Evolutionary conservation across 2,329 filamentous ascomycete genomes (phyloP).

Genomic region (Ceratocystis colombiana): DNA sequence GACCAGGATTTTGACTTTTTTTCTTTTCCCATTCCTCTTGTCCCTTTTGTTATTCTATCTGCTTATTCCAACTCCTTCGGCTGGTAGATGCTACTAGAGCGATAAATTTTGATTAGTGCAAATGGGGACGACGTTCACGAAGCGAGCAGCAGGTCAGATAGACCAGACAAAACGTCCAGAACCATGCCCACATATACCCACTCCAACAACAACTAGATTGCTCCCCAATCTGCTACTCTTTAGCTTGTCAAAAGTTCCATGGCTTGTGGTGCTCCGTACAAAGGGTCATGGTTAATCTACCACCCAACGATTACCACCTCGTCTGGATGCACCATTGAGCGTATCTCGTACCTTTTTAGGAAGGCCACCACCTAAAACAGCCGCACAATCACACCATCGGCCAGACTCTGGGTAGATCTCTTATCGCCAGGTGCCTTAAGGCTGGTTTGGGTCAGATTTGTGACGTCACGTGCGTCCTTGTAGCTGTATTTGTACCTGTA

Average conservation of each 20-base stretch:
- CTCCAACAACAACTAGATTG: too few relatives aligned
- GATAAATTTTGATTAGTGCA: not conserved
- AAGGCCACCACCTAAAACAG: not conserved
- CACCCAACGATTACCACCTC: not conserved
- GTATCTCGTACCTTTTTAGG: constrained; percentile 5
- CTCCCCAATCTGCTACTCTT: not conserved
- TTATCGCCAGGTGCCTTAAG: not conserved
- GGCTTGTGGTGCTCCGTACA: not conserved
- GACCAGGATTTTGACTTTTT: not conserved
- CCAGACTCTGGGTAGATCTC: not conserved
- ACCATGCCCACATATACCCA: too few relatives aligned
- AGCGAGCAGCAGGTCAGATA: not conserved
- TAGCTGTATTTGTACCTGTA: too few relatives aligned
- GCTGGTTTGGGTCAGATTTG: too few relatives aligned
- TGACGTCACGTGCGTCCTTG: too few relatives aligned
- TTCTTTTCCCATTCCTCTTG: not conserved
- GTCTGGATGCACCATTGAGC: constrained; percentile 1
- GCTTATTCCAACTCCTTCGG: not conserved
- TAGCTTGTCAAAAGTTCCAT: constrained; percentile 12
- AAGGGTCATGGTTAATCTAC: constrained; percentile 3
- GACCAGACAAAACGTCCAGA: not conserved
- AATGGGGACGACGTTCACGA: too few relatives aligned
- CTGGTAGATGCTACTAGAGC: not conserved
- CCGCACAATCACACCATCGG: not conserved
- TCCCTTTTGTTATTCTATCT: not conserved